These are phyloP conservation scores for Zymoseptoria brevis DNA, from an alignment of 2,329 filamentous ascomycete genomes.

Conservation along the genomic window DNA sequence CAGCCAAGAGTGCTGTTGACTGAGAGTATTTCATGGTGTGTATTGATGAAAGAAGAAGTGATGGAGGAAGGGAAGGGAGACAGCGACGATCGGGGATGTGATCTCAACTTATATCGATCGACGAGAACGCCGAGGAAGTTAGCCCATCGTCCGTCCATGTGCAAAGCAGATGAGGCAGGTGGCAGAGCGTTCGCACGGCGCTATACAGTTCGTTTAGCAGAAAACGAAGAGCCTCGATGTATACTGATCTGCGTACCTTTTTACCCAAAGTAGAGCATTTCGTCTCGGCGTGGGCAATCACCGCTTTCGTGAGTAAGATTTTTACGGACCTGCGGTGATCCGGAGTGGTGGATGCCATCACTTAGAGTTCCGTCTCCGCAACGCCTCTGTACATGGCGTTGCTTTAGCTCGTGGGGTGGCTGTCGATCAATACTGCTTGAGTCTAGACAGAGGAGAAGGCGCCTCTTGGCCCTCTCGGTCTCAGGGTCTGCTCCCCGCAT, in stretches of 20 bases:
- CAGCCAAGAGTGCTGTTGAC: slow-evolving; percentile 8
- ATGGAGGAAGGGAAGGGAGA: no score
- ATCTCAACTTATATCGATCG: neutral
- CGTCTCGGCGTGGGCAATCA: neutral
- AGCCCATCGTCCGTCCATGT: neutral
- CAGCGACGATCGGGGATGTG: no score
- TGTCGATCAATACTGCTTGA: neutral
- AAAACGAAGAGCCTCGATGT: neutral
- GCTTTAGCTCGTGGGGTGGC: neutral
- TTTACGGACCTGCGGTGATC: neutral
- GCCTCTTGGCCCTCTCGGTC: neutral
- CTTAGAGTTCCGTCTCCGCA: neutral
- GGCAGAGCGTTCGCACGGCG: neutral
- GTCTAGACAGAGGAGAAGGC: neutral
- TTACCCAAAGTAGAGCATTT: neutral
- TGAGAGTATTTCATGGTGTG: slow-evolving; percentile 14
- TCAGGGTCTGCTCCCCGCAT: neutral
- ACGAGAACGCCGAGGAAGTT: neutral
- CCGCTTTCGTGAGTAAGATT: neutral
- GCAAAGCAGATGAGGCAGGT: neutral
- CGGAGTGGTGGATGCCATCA: neutral
- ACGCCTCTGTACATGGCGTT: neutral
- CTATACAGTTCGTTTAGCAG: neutral
- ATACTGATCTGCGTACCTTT: neutral
- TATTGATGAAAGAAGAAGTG: neutral